These are phyloP conservation scores for Castanea crenata DNA, from an alignment of 306 rosid genomes.

Conservation along the genomic window DNA sequence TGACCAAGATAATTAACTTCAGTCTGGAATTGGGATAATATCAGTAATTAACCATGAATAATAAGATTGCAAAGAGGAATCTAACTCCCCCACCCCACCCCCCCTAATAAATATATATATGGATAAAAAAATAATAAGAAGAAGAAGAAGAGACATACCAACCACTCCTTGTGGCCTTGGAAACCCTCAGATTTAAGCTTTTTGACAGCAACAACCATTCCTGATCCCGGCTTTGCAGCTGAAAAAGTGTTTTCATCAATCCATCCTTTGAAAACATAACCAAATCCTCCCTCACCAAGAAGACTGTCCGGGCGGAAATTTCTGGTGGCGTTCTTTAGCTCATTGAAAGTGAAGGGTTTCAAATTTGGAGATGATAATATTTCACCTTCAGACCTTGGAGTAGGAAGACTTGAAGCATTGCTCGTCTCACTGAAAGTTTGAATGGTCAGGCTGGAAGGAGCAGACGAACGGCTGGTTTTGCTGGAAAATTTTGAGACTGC, in stretches of 20 bases:
- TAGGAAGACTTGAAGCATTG: slow-evolving; percentile 59
- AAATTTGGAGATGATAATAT: slow-evolving; percentile 81
- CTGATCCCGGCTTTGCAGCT: slow-evolving; percentile 81
- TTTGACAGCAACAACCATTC: slow-evolving; percentile 93
- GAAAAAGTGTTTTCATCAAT: slow-evolving; percentile 56
- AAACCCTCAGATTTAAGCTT: slow-evolving; percentile 88
- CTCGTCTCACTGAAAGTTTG: slow-evolving; percentile 52
- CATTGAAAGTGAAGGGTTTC: slow-evolving; percentile 67
- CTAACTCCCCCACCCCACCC: neutral
- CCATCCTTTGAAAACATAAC: slow-evolving; percentile 95
- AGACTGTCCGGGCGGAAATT: slow-evolving; percentile 88
- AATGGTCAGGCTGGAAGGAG: slow-evolving; percentile 46
- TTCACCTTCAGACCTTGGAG: slow-evolving; percentile 88
- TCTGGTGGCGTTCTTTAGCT: slow-evolving; percentile 84
- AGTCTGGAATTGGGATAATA: slow-evolving; percentile 53
- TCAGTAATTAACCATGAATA: slow-evolving; percentile 17
- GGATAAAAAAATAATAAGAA: neutral
- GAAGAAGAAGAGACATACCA: slow-evolving; percentile 51
- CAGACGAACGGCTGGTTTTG: slow-evolving; percentile 51
- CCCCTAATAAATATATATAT: neutral
- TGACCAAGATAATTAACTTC: slow-evolving; percentile 95
- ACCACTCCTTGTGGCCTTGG: slow-evolving; percentile 98
- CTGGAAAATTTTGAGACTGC: slow-evolving; percentile 50
- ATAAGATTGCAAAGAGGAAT: slow-evolving; percentile 4
- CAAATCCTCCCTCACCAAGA: slow-evolving; percentile 97